Base-by-base conservation (phyloP, 1,284 basidiomycete species). In the Omphalotus olearius region DNA sequence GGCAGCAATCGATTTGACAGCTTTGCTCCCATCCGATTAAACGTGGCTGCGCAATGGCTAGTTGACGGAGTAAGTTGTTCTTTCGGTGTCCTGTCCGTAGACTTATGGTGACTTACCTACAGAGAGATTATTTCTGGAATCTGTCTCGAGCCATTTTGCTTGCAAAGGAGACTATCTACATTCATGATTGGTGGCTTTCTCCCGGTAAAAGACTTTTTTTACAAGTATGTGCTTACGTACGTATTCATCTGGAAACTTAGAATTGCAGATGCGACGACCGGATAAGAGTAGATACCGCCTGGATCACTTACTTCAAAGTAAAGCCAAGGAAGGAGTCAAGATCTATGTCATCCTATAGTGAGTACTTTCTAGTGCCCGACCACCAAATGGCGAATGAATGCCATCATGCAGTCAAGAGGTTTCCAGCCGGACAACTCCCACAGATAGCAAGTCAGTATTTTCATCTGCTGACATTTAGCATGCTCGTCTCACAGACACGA, bases 121-220 rank as follows among this genome's bases (percentile, higher is more conserved):
- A 93, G 88, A 84, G 94, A 14, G 94, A 98, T 65, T 98, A 98
- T 65, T 95, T 93, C 70, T 98, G 94, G 95, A 96, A 96, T 64
- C 72, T 99, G n/a, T 93, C 92, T 28, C 82, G 93, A 44, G 96
- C 97, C 0, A 89, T 99, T 48, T 75, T 91, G 46, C 80, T 97
- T 60, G 96, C 97, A 2, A 89, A 88, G 64, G 91, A 97, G 61
- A 81, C 76, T 20, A 91, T 95, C 54, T 93, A 93, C 63, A 96
- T 97, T 38, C 93, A 97, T 64, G 93, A 94, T 68, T 97, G 94
- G 94, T 97, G 93, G 93, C 69, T 93, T 28, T 91, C 88, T 17
- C 90, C 91, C 2, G 89, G 88, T 88, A 62, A 47, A 70, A 51
- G 45, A 16, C 28, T 44, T 3, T 14, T 13, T 38, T 55, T 37